phyloP scores from a whole-genome alignment of 2,329 filamentous ascomycete genomes.

The Cladosporium sp. region DNA sequence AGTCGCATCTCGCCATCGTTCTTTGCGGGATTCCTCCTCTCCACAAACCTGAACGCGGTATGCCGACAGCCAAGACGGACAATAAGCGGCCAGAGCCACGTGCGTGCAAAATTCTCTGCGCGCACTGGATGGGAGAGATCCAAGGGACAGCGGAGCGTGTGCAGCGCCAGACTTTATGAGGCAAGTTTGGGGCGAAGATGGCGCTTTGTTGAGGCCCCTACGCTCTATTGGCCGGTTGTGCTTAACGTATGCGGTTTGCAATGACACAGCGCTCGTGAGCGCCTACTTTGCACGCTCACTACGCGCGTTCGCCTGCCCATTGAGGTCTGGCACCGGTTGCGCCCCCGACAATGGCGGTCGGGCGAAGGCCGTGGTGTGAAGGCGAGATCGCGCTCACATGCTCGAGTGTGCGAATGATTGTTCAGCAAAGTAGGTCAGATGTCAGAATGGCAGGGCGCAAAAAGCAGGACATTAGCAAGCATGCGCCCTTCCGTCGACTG shows the following conservation, averaged over 20 bases:
- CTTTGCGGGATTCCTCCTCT: background rate
- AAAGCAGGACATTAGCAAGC: constrained; percentile 20
- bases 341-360: constrained; percentile 8
- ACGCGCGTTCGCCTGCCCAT: constrained; percentile 20
- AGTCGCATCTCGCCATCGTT: constrained; percentile 2
- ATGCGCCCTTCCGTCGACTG: constrained; percentile 2
- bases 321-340: constrained; percentile 12
- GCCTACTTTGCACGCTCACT: constrained; percentile 8
- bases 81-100: constrained; percentile 8
- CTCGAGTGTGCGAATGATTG: background rate
- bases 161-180: constrained; percentile 20
- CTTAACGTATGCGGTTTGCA: constrained; percentile 18
- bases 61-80: constrained; percentile 11
- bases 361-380: background rate
- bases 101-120: constrained; percentile 16
- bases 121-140: background rate
- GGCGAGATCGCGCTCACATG: constrained; percentile 17
- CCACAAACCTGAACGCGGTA: constrained; percentile 15
- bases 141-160: background rate
- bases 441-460: constrained; percentile 11
- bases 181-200: constrained; percentile 8
- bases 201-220: constrained; percentile 19
- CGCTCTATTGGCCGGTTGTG: constrained; percentile 6
- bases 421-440: constrained; percentile 12
- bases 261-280: constrained; percentile 21